Base-by-base conservation (phyloP, 1,139 yeast genomes). In the Geotrichum histeridarum region DNA sequence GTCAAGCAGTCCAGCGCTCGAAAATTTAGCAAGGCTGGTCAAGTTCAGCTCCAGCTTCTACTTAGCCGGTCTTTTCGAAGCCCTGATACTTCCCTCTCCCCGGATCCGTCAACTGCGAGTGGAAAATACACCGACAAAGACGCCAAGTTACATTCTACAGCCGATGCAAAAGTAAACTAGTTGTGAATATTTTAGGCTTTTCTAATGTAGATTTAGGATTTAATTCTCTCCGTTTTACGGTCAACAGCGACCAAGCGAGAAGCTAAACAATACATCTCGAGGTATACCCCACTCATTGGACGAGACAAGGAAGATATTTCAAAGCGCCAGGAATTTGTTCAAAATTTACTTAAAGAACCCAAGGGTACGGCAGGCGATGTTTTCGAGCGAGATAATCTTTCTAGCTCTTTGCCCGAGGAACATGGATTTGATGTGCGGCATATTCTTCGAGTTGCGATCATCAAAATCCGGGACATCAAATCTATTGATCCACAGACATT, bases 211-310 rank as follows among this genome's bases (percentile, higher is more conserved):
- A 8, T 4, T 7, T 48, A 64, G 59, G 82, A 82, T 60, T 68
- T 83, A 49, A 79, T 83, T 33, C 70, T 82, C n/a, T 78, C 85
- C 6, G 83, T 83, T 33, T 72, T 83, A 50, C 75, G 78, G 60
- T 79, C 86, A 6, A 81, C 86, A 12, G 83, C 86, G 33, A 82
- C 88, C 5, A 83, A 82, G 60, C 70, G 88, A 52, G 87, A 83
- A 62, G 86, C 87, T 4, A 73, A 73, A 53, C 80, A 80, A 59
- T 83, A 82, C 63, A 71, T 83, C 42, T 72, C 74, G 43, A 78
- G 78, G 61, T 82, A 81, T 63, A 63, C 58, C 18, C 67, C 63
- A 11, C 53, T 51, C 53, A 54, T 50, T 48, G 59, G 49, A 54
- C 52, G 58, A 38, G 57, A 54, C 44, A 52, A 41, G 17, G 45